Percentiles rank a stretch among this genome's conserved stretches.
Conservation (phyloP, 1,284 basidiomycete genomes). For the Sporisorium iseilematis-ciliati region DNA sequence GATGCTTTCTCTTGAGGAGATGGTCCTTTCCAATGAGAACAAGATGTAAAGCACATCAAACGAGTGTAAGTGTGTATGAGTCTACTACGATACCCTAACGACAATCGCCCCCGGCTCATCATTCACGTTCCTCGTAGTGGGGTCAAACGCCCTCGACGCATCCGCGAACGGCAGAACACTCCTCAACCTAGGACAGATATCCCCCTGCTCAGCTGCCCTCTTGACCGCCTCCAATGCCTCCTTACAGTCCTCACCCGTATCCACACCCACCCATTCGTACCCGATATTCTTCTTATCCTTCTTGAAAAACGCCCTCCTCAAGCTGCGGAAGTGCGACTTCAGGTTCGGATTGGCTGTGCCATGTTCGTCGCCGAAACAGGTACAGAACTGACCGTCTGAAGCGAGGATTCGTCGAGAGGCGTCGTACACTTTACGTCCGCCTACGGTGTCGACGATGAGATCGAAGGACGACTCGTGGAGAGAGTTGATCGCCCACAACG, state of each 20-base stretch:
- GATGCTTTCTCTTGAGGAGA: neutral
- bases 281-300: conserved; percentile 70
- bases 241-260: conserved; percentile 60
- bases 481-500: conserved; percentile 70
- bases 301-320: conserved; percentile 70
- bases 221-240: conserved; percentile 65
- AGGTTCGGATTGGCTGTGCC: conserved; percentile 64
- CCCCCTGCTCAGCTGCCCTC: conserved; percentile 59
- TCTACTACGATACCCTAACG: conserved; percentile 54
- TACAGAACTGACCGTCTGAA: conserved; percentile 68
- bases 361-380: conserved; percentile 69
- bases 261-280: conserved; percentile 69
- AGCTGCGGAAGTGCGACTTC: conserved; percentile 66
- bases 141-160: conserved; percentile 64
- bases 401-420: conserved; percentile 70
- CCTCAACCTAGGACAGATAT: conserved; percentile 65
- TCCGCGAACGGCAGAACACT: conserved; percentile 65
- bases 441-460: conserved; percentile 68
- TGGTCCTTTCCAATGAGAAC: neutral
- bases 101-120: conserved; percentile 63
- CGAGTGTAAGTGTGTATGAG: neutral
- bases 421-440: conserved; percentile 70
- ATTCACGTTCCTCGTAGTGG: conserved; percentile 35
- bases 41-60: too few relatives aligned
- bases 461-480: conserved; percentile 71